Evolutionary conservation across 1,139 yeast genomes (phyloP).

Genomic region (Saccharomyces pastorianus): DNA sequence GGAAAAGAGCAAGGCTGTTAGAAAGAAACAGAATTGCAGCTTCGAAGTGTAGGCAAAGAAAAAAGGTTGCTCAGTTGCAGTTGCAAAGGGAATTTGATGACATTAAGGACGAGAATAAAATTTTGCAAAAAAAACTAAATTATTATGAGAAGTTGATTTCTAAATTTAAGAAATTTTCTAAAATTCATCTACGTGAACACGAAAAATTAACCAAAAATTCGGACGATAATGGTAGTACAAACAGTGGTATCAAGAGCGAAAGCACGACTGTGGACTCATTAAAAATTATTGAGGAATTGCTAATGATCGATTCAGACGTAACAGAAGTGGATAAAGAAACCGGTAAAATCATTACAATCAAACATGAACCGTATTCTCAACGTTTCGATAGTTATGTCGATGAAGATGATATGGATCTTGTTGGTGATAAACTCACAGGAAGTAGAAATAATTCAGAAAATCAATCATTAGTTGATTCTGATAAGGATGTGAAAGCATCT

Average conservation of each 20-base stretch:
- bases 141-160: slow-evolving; percentile 29
- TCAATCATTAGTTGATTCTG: not conserved
- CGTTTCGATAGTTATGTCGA: not conserved
- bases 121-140: slow-evolving; percentile 35
- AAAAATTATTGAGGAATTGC: slow-evolving; percentile 24
- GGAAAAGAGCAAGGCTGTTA: slow-evolving; percentile 63
- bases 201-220: slow-evolving; percentile 11
- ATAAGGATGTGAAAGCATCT: not conserved
- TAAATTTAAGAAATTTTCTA: slow-evolving; percentile 28
- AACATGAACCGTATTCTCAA: slow-evolving; percentile 5
- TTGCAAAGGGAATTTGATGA: slow-evolving; percentile 50
- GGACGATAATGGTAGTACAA: not conserved
- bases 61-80: slow-evolving; percentile 62
- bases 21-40: slow-evolving; percentile 72
- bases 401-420: not conserved
- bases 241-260: too few relatives aligned
- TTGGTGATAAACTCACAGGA: not conserved
- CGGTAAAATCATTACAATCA: slow-evolving; percentile 21
- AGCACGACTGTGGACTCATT: too few relatives aligned
- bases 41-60: slow-evolving; percentile 66
- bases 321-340: slow-evolving; percentile 22
- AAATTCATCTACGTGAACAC: slow-evolving; percentile 25
- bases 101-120: slow-evolving; percentile 40
- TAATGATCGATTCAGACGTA: slow-evolving; percentile 30
- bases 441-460: not conserved